These are phyloP conservation scores for Boechera stricta DNA, from an alignment of 345 rosid species.

Conservation along the genomic window DNA sequence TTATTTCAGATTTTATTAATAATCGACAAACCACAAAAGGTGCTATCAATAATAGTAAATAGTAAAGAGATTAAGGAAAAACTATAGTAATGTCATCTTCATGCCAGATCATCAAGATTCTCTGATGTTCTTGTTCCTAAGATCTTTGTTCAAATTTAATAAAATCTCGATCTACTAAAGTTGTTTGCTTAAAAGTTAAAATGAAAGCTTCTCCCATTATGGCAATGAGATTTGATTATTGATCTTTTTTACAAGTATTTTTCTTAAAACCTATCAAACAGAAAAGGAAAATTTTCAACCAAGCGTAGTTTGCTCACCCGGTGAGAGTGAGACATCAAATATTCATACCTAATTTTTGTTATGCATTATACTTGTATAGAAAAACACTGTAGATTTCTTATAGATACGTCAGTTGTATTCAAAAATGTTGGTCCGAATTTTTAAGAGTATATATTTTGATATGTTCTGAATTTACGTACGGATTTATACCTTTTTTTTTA, in stretches of 20 bases:
- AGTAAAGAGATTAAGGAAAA: not conserved
- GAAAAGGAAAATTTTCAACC: too few relatives aligned
- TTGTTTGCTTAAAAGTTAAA: not conserved
- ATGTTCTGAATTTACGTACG: not conserved
- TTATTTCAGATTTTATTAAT: constrained; percentile 14
- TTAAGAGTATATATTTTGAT: not conserved
- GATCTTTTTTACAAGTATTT: not conserved
- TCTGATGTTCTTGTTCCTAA: constrained; percentile 38
- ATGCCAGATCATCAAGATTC: constrained; percentile 36
- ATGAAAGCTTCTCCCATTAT: constrained; percentile 7
- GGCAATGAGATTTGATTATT: not conserved
- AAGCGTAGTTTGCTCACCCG: too few relatives aligned
- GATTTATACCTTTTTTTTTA: not conserved
- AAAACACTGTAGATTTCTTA: too few relatives aligned
- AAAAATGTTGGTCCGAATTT: not conserved
- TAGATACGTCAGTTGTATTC: not conserved
- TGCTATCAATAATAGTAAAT: not conserved
- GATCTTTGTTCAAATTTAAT: constrained; percentile 8
- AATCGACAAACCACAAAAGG: not conserved
- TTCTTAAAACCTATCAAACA: too few relatives aligned
- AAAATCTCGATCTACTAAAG: constrained; percentile 21
- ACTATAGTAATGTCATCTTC: not conserved
- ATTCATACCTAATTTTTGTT: not conserved
- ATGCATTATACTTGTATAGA: not conserved
- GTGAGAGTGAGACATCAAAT: not conserved